Base-by-base conservation (phyloP, 768 basidiomycete species). In the Cyclocybe cylindracea region DNA sequence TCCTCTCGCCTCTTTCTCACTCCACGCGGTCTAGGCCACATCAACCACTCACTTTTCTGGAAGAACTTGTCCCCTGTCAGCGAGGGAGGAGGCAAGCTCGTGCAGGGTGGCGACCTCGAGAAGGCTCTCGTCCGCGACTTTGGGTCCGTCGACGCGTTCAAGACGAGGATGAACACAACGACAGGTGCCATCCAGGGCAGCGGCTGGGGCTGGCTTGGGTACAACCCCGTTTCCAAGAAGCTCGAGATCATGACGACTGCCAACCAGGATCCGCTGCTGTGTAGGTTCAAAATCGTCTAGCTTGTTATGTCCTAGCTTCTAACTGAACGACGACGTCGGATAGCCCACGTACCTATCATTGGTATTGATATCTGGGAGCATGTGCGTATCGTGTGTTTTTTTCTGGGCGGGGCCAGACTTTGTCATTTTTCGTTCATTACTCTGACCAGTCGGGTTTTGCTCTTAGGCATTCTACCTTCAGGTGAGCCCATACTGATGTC, bases 331-430 rank as follows among this genome's bases (percentile, higher is more conserved):
- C 24, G 24, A 24, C 24, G 24, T 24, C 24, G 24, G 24, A 24
- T 62, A 91, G 91, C 87, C 3, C 91, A 94, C 70, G 78, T 80
- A 13, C 94, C 96, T 14, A 87, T 99, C 65, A 83, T 99, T 66
- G 97, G 97, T 33, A 86, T 98, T 58, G 96, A 99, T 72, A 88
- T 98, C 63, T 98, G 96, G 96, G 92, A 94, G 70, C 93, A 95
- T 70, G 87, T 87, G 61, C 39, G 86, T 79, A 35, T 33, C 53
- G 55, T 50, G 55, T 60, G 53, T 51, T n/a, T 43, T 39, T n/a
- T 18, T 14, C 53, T 4, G 51, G 19, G 48, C 39, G 35, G 44
- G 46, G 29, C 7, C 13, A 31, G 18, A 36, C 31, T 37, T 24
- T 48, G 16, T n/a, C 31, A 33, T 41, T 14, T 54, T 53, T 38